These are phyloP conservation scores for Recurvomyces mirabilis DNA, from an alignment of 495 filamentous ascomycete genomes.

Conservation along the genomic window DNA sequence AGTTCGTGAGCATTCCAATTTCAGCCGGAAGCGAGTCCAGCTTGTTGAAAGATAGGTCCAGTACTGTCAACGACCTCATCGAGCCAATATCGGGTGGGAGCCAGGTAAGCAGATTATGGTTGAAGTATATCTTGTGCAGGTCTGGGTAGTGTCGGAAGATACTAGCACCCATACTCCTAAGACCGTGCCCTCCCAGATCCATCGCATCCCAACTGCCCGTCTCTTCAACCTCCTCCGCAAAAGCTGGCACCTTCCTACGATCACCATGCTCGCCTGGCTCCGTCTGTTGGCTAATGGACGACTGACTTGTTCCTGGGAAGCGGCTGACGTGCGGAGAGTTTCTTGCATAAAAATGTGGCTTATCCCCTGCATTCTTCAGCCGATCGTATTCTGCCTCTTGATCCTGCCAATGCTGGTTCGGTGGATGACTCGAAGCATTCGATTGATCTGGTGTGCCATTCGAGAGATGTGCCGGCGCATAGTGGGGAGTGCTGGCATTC, in stretches of 20 bases:
- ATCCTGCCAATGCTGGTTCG: conserved; percentile 78
- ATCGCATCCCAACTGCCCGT: conserved; percentile 82
- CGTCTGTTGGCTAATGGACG: conserved; percentile 51
- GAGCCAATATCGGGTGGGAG: conserved; percentile 69
- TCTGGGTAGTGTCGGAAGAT: conserved; percentile 76
- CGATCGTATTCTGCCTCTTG: conserved; percentile 68
- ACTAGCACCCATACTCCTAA: conserved; percentile 63
- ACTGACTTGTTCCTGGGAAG: conserved; percentile 21
- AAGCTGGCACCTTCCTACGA: conserved; percentile 44
- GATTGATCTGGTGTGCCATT: conserved; percentile 56
- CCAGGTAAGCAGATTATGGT: conserved; percentile 71
- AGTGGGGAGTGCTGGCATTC: conserved; percentile 61
- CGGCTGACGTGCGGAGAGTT: conserved; percentile 31
- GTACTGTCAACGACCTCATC: conserved; percentile 61
- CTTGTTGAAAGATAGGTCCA: conserved; percentile 83
- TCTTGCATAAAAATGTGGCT: conserved; percentile 55
- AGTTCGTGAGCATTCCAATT: conserved; percentile 86
- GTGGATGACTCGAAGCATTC: conserved; percentile 46
- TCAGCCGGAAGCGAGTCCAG: conserved; percentile 75
- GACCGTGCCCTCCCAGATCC: conserved; percentile 86
- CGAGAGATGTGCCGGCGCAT: conserved; percentile 58
- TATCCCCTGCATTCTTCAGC: conserved; percentile 35
- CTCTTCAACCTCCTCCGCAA: conserved; percentile 37
- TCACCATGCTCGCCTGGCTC: conserved; percentile 52
- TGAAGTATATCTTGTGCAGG: conserved; percentile 79